Base-by-base conservation (phyloP, 2,329 filamentous ascomycete species). In the Penicillium sp. region DNA sequence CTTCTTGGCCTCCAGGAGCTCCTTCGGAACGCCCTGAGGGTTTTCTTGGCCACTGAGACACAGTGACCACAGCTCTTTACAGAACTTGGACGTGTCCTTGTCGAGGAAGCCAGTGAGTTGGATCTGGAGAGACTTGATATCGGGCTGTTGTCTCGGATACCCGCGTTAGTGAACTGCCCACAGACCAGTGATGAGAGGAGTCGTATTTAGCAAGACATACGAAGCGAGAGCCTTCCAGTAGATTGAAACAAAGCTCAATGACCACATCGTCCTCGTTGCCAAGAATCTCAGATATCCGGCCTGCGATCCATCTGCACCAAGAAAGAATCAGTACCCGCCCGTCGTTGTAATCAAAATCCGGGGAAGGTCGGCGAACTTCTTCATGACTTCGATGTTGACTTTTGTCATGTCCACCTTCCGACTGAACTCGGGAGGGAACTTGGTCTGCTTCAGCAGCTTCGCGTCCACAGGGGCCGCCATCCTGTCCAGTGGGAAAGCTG, bases 331-430 rank as follows among this genome's bases (percentile, higher is more conserved):
- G 41, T 30, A 20, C 13, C n/a, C n/a, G 7, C n/a, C 9, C 13
- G 14, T 35, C 31, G 33, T 28, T 20, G n/a, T 14, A 18, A 33
- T 32, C 41, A 36, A 42, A 39, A 34, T 32, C 35, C 21, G 45
- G 40, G 45, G 43, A 48, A 40, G 21, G 19, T 7, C 25, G 45
- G 28, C 83, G 60, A 63, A 94, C 87, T 93, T 94, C 77, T 96
- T 96, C 82, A 98, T 94, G 40, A 98, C 87, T 67, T 94, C 88
- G 35, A 95, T 76, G 63, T 98, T 96, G 67, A 98, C 89, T 73
- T 97, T 97, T 56, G 83, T 81, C 80, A 94, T 95, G 73, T 98
- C 90, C 51, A 98, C 93, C 73, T 96, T 96, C 64, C 87, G 83
- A 62, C 80, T 91, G 71, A 97, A 98, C 62, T 96, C 89, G 6